phyloP scores from a whole-genome alignment of 164 flowering plant species.

The Houttuynia cordata region DNA sequence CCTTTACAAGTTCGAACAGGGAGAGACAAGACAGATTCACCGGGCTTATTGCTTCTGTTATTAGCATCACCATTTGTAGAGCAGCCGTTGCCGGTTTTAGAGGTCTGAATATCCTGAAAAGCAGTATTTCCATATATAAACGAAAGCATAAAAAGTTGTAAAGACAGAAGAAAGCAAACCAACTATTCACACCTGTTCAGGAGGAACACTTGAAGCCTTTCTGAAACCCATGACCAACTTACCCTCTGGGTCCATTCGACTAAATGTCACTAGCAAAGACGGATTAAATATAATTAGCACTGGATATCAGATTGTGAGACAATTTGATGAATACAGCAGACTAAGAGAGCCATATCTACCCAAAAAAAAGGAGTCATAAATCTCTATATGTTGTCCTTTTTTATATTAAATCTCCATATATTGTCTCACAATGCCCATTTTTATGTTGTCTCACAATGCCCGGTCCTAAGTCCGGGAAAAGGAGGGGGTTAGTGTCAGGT shows the following conservation, averaged over 20 bases:
- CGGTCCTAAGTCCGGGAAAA: too few species aligned
- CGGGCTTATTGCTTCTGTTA: slow-evolving; percentile 13
- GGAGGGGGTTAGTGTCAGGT: too few species aligned
- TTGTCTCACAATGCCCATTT: too few species aligned
- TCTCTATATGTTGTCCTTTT: too few species aligned
- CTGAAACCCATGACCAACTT: slow-evolving; percentile 88
- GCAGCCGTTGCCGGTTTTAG: slow-evolving; percentile 17
- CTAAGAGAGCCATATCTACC: too few species aligned
- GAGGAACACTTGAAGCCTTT: slow-evolving; percentile 49
- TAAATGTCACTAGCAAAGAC: slow-evolving; percentile 68
- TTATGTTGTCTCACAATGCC: too few species aligned
- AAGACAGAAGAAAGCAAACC: neutral
- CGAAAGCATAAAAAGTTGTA: neutral
- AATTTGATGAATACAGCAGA: neutral
- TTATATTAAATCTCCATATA: too few species aligned
- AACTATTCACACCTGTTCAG: slow-evolving; percentile 45
- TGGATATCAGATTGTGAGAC: neutral
- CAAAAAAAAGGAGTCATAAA: too few species aligned
- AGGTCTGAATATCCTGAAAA: slow-evolving; percentile 13
- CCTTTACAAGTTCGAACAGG: slow-evolving; percentile 11
- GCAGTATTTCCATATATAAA: neutral
- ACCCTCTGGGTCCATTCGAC: slow-evolving; percentile 86
- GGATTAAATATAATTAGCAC: neutral
- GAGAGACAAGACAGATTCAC: slow-evolving; percentile 13
- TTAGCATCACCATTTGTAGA: slow-evolving; percentile 32